Conservation (phyloP, 2,329 filamentous ascomycete species). For the Phialophora macrospora region DNA sequence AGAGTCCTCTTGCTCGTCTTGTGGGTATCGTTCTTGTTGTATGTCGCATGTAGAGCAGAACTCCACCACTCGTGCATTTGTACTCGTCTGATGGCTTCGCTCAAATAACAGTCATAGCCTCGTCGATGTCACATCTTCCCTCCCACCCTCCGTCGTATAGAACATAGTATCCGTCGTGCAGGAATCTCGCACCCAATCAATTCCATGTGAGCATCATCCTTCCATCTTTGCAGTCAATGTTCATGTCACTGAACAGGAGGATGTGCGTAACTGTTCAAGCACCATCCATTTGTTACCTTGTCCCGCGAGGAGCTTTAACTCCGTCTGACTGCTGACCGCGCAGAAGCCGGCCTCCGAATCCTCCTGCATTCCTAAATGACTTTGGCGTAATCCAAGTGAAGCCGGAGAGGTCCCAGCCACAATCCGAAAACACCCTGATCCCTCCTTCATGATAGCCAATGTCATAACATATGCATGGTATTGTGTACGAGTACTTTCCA, state of each 20-base stretch:
- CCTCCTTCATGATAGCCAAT: not conserved
- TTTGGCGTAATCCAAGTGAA: not conserved
- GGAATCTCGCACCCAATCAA: not conserved
- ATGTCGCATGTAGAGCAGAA: not conserved
- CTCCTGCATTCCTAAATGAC: not conserved
- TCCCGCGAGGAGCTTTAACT: not conserved
- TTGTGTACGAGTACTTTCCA: not conserved
- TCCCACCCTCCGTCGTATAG: not conserved
- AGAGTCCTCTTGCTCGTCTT: not conserved
- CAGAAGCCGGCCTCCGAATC: slow-evolving; percentile 1
- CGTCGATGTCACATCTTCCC: too few species aligned
- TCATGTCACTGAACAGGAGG: not conserved
- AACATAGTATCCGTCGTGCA: not conserved
- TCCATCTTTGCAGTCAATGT: not conserved
- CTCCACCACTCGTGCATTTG: too few species aligned
- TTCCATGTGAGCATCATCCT: not conserved
- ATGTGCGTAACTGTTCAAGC: not conserved
- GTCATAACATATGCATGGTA: not conserved
- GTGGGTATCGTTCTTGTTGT: not conserved
- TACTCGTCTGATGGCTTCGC: not conserved
- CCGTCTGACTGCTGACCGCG: slow-evolving; percentile 16
- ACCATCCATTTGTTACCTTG: not conserved
- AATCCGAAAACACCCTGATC: not conserved
- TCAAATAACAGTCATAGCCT: not conserved
- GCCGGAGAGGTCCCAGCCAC: not conserved